Evolutionary conservation across 495 filamentous ascomycete genomes (phyloP).

Genomic region (Haplographium delicatum): DNA sequence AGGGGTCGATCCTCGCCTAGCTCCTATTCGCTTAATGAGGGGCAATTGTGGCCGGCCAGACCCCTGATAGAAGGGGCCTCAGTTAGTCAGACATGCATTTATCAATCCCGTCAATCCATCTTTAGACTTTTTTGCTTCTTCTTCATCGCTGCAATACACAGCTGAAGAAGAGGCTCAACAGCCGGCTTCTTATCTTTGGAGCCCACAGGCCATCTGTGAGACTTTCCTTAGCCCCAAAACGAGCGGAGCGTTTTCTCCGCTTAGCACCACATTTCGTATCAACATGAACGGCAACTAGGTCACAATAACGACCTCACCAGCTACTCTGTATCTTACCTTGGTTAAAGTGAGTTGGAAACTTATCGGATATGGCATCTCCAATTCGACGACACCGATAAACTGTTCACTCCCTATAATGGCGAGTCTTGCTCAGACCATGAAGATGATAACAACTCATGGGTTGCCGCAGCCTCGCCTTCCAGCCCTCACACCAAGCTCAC

Average conservation of each 20-base stretch:
- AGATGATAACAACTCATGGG: not conserved
- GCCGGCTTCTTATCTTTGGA: not conserved
- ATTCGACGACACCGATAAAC: not conserved
- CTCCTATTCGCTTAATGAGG: not conserved
- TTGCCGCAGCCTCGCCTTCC: conserved; percentile 10
- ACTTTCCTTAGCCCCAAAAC: not conserved
- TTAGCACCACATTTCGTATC: conserved; percentile 2
- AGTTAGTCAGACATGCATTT: not conserved
- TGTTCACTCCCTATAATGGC: conserved; percentile 8
- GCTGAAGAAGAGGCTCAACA: not conserved
- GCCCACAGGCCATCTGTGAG: not conserved
- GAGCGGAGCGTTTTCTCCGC: conserved; percentile 13
- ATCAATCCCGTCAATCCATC: not conserved
- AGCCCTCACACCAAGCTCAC: conserved; percentile 2
- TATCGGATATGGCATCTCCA: conserved; percentile 4
- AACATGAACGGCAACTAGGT: conserved; percentile 18
- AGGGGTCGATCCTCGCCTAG: not conserved
- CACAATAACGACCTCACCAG: conserved; percentile 10
- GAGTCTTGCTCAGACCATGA: conserved; percentile 5
- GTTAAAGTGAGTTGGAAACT: conserved; percentile 6
- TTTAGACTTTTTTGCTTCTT: not conserved
- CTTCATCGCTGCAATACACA: not conserved
- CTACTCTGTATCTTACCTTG: not conserved
- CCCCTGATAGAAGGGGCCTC: conserved; percentile 1
- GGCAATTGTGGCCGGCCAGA: not conserved